Percentiles rank a stretch among this genome's conserved stretches.
Evolutionary conservation across 805 yeast genomes (phyloP).

Genomic region (Pichia pseudocactophila): DNA sequence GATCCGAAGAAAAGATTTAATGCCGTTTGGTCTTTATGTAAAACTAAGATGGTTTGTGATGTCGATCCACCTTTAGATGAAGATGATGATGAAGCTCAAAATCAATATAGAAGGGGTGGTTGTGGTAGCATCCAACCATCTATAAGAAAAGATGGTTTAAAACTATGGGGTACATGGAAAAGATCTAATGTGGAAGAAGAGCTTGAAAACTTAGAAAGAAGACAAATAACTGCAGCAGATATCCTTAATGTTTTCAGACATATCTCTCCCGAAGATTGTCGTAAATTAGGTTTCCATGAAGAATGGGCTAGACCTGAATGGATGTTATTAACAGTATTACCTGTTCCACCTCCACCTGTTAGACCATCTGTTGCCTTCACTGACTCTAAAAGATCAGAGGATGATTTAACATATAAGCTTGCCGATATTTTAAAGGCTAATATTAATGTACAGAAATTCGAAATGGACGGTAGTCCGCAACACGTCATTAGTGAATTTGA

Average conservation of each 20-base stretch:
- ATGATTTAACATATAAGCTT: slow-evolving; percentile 93
- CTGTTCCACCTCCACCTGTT: slow-evolving; percentile 99
- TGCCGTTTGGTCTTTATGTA: slow-evolving; percentile 92
- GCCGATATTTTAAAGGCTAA: slow-evolving; percentile 97
- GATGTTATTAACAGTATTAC: slow-evolving; percentile 94
- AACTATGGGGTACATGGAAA: slow-evolving; percentile 98
- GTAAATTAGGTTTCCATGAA: slow-evolving; percentile 78
- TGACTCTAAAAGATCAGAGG: slow-evolving; percentile 98
- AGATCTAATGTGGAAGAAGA: slow-evolving; percentile 70
- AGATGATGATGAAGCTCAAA: slow-evolving; percentile 34
- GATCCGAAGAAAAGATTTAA: slow-evolving; percentile 95
- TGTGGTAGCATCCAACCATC: slow-evolving; percentile 97
- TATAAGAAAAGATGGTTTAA: slow-evolving; percentile 90
- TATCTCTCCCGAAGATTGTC: slow-evolving; percentile 77
- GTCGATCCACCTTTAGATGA: slow-evolving; percentile 71
- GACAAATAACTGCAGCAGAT: slow-evolving; percentile 81
- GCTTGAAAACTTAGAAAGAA: slow-evolving; percentile 83
- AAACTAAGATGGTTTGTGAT: slow-evolving; percentile 91
- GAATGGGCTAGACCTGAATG: slow-evolving; percentile 98
- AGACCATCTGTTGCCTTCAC: slow-evolving; percentile 97
- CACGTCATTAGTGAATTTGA: slow-evolving; percentile 97
- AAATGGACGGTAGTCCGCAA: slow-evolving; percentile 98
- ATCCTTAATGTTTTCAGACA: slow-evolving; percentile 87
- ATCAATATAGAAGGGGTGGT: slow-evolving; percentile 65
- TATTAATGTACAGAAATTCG: slow-evolving; percentile 92